A percentile compares a stretch with the other conserved stretches of the same genome.
Evolutionary conservation across 2,329 filamentous ascomycete genomes (phyloP).

Genomic region (Colletotrichum sp.): DNA sequence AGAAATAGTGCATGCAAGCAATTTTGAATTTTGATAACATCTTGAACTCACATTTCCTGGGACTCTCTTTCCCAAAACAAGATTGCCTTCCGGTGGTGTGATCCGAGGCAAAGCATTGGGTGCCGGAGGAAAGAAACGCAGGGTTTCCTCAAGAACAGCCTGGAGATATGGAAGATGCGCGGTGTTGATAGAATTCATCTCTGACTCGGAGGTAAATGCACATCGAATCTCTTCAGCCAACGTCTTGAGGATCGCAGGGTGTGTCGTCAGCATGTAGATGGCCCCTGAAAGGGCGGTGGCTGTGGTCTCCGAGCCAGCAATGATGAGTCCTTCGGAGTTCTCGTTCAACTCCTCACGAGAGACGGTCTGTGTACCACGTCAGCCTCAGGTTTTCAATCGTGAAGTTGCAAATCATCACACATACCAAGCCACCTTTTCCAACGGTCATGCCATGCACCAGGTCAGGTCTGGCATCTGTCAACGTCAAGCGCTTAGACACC

Average conservation of each 20-base stretch:
- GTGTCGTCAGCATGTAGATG: conserved; percentile 40
- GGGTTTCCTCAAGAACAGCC: conserved; percentile 43
- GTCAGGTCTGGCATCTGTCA: background rate
- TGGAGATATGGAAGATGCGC: conserved; percentile 37
- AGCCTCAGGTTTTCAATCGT: background rate
- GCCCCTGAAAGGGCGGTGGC: conserved; percentile 44
- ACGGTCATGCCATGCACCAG: background rate
- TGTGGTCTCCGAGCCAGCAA: conserved; percentile 49
- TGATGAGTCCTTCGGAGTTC: conserved; percentile 21
- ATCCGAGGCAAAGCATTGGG: background rate
- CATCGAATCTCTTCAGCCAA: conserved; percentile 42
- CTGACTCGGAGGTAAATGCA: conserved; percentile 32
- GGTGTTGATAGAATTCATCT: conserved; percentile 23
- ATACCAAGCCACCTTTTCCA: background rate
- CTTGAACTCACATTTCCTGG: background rate
- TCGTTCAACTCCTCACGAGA: background rate
- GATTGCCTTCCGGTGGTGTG: background rate
- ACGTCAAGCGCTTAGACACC: background rate
- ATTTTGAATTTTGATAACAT: too few relatives aligned
- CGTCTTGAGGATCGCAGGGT: conserved; percentile 31
- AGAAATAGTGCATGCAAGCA: too few relatives aligned
- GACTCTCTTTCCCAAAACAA: background rate
- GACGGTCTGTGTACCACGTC: background rate
- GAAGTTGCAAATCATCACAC: background rate
- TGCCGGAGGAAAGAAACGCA: conserved; percentile 33